Base-by-base conservation (phyloP, 2,329 filamentous ascomycete species). In the Zarea fungicola region DNA sequence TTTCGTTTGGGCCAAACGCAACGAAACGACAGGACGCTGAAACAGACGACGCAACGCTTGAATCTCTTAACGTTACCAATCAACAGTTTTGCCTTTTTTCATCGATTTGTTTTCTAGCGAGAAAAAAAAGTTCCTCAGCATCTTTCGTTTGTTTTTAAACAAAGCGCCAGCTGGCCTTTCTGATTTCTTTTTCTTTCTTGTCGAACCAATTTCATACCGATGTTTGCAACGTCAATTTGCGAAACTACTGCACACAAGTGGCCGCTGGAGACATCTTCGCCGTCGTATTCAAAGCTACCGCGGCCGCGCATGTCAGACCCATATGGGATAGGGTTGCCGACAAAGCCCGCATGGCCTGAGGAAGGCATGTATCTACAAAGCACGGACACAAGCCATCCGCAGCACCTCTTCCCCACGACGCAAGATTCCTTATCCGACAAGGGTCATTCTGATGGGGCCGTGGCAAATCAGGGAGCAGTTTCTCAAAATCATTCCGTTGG, bases 171-270 rank as follows among this genome's bases (percentile, higher is more conserved):
- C 32, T 47, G 44, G 44, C 19, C 19, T 29, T 13, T 47, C 35
- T 47, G 45, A 42, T 42, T 48, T 41, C 11, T 21, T 23, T 49
- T 29, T 16, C 13, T 11, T 36, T 42, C n/a, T n/a, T 23, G 6
- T 49, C 39, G 46, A 48, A 16, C 31, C 46, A 13, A 21, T 9
- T 28, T 39, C 26, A 45, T 40, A 46, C 42, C 48, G 41, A 50
- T 50, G 48, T 45, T 50, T 45, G 48, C 48, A 29, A 45, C 48
- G 42, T 42, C 45, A 31, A 21, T 46, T 50, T 50, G 48, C 48
- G 48, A 50, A 28, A 34, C 41, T 45, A 45, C 41, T 41, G 42
- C 42, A 46, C 48, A 45, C 48, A 50, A 50, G 48, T 50, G 48
- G 48, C 48, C 48, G 29, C 36, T 46, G 35, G 48, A 45, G 5